phyloP scores from a whole-genome alignment of 768 basidiomycete genomes.

The Mycena pura region DNA sequence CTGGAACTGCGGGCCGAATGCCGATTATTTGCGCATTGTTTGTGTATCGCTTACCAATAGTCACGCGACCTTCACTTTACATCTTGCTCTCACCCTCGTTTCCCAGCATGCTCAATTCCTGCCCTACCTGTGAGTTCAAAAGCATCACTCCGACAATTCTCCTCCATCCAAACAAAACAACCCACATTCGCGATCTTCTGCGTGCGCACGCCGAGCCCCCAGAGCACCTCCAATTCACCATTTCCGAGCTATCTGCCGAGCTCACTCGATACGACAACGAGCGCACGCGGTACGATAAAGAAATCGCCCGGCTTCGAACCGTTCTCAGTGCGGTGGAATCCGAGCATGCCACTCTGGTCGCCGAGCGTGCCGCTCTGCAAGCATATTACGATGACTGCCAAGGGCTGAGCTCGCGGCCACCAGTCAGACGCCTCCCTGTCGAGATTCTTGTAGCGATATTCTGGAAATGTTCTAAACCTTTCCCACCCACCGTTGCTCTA shows the following conservation, averaged over 20 bases:
- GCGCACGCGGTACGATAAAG: conserved; percentile 13
- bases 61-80: neutral
- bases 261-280: conserved; percentile 14
- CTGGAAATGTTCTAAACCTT: conserved; percentile 10
- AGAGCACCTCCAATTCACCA: conserved; percentile 10
- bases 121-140: conserved; percentile 14
- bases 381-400: conserved; percentile 5
- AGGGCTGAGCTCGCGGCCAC: conserved; percentile 13
- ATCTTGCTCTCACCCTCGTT: conserved; percentile 6
- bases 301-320: conserved; percentile 10
- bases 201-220: conserved; percentile 18
- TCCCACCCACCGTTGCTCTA: conserved; percentile 8
- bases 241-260: conserved; percentile 18
- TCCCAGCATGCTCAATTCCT: conserved; percentile 13
- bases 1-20: no score
- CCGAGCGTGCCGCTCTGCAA: conserved; percentile 10
- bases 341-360: conserved; percentile 1
- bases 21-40: no score
- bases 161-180: conserved; percentile 2
- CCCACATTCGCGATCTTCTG: conserved; percentile 6
- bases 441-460: conserved; percentile 16
- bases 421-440: conserved; percentile 12
- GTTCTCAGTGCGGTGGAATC: conserved; percentile 2
- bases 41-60: no score
- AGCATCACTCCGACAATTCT: conserved; percentile 16